These are phyloP conservation scores for Somion occarium DNA, from an alignment of 1,284 basidiomycete species.

Conservation along the genomic window DNA sequence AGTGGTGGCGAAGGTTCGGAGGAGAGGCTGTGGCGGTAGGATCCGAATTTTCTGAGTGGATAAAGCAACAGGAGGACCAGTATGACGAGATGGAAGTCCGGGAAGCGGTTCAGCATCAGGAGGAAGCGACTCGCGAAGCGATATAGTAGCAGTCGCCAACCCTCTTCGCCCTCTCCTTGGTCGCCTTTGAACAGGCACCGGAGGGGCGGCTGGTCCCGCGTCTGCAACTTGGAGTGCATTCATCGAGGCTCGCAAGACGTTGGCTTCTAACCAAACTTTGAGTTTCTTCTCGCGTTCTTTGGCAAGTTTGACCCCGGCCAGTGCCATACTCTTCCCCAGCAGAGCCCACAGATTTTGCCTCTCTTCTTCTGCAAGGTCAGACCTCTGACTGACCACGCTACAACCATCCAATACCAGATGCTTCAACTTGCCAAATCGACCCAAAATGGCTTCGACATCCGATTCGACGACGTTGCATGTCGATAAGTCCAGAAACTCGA, in stretches of 20 bases:
- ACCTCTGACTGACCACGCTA: slow-evolving; percentile 32
- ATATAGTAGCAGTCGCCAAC: slow-evolving; percentile 51
- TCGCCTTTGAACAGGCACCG: slow-evolving; percentile 11
- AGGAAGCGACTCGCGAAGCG: slow-evolving; percentile 35
- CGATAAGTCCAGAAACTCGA: slow-evolving; percentile 56
- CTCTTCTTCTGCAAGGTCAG: slow-evolving; percentile 22
- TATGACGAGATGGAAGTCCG: neutral
- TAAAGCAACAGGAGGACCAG: neutral
- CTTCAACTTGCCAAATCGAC: slow-evolving; percentile 37
- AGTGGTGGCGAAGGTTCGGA: neutral
- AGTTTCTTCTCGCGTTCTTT: slow-evolving; percentile 55
- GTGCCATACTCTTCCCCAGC: slow-evolving; percentile 51
- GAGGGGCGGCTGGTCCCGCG: neutral
- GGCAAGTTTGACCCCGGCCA: slow-evolving; percentile 47
- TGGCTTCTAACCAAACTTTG: slow-evolving; percentile 42
- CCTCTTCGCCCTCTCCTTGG: slow-evolving; percentile 42
- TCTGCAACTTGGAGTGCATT: slow-evolving; percentile 4
- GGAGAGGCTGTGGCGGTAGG: slow-evolving; percentile 3
- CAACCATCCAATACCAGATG: slow-evolving; percentile 50
- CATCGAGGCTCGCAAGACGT: neutral
- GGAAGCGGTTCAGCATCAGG: neutral
- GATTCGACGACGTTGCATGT: slow-evolving; percentile 44
- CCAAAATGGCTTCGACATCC: slow-evolving; percentile 47
- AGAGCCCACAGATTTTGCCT: slow-evolving; percentile 41
- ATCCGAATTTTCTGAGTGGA: slow-evolving; percentile 9